Base-by-base conservation (phyloP, 2,329 filamentous ascomycete genomes). In the Plenodomus lindquistii region DNA sequence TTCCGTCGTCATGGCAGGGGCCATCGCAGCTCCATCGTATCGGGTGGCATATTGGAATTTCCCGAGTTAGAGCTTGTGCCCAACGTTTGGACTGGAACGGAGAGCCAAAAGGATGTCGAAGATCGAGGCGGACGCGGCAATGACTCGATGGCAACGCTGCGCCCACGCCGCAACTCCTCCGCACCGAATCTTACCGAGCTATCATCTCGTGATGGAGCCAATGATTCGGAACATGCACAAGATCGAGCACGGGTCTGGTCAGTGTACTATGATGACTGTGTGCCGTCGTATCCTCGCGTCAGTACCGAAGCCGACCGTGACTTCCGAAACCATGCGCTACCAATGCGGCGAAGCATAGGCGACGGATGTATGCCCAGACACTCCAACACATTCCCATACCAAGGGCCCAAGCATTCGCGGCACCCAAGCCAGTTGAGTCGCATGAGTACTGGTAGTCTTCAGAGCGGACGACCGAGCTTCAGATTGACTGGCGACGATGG, bases 21-120 rank as follows among this genome's bases (percentile, higher is more conserved):
- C 20, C 74, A 78, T 50, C 70, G 77, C 2, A 76, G 72, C 34
- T 75, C 71, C 1, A 66, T 77, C 13, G 62, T 73, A 0, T 66
- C 70, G 13, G 70, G 73, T 15, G 77, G 76, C 1, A 69, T 64
- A n/a, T 57, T 79, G 3, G 69, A 73, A 27, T 70, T 75, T 49
- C 77, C 77, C 1, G 77, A 80, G 44, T 61, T 80, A 41, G 77
- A 80, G 54, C 64, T 79, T 5, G 42, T 79, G 22, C 70, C 75
- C 2, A 62, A 72, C 7, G 60, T 75, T 1, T 72, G 65, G 62
- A 49, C 53, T n/a, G 46, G 53, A 2, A 45, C 40, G 3, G 44
- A 44, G 1, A 48, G 47, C 6, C 48, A 57, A 21, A 55, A 58
- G 20, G 43, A 39, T 10, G 37, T 38, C 16, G 22, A 15, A 18